Evolutionary conservation across 768 basidiomycete genomes (phyloP).

Genomic region (Russula sp.): DNA sequence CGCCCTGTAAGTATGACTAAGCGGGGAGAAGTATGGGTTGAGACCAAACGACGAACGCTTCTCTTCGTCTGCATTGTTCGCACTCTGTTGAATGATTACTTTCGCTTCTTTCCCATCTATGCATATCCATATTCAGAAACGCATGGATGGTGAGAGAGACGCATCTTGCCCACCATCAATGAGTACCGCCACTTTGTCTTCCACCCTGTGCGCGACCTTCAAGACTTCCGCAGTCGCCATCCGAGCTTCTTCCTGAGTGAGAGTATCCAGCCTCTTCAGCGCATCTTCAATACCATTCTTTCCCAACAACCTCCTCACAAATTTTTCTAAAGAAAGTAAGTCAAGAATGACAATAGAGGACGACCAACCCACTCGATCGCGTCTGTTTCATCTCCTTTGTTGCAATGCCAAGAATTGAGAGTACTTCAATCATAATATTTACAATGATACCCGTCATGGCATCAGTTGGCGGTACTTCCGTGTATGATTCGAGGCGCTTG

Average conservation of each 20-base stretch:
- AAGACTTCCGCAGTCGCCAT: background rate
- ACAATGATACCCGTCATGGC: background rate
- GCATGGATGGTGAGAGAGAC: too few relatives aligned
- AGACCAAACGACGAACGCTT: background rate
- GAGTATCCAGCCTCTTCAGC: background rate
- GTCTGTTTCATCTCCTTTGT: background rate
- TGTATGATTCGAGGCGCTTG: slow-evolving; percentile 3
- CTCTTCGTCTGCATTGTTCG: background rate
- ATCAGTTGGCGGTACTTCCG: background rate
- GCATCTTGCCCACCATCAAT: background rate
- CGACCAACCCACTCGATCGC: background rate
- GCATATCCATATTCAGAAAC: background rate
- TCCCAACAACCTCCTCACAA: background rate
- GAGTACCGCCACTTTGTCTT: background rate
- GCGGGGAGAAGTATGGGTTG: background rate
- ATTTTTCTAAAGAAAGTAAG: background rate
- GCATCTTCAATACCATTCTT: background rate
- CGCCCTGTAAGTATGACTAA: background rate
- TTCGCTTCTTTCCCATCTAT: background rate
- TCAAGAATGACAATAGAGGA: background rate
- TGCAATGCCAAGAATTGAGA: background rate
- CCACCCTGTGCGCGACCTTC: background rate
- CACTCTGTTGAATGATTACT: background rate
- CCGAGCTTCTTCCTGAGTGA: background rate
- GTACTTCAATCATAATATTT: slow-evolving; percentile 2